Evolutionary conservation across 2,329 filamentous ascomycete species (phyloP).

Genomic region (Talaromyces pinophilus): DNA sequence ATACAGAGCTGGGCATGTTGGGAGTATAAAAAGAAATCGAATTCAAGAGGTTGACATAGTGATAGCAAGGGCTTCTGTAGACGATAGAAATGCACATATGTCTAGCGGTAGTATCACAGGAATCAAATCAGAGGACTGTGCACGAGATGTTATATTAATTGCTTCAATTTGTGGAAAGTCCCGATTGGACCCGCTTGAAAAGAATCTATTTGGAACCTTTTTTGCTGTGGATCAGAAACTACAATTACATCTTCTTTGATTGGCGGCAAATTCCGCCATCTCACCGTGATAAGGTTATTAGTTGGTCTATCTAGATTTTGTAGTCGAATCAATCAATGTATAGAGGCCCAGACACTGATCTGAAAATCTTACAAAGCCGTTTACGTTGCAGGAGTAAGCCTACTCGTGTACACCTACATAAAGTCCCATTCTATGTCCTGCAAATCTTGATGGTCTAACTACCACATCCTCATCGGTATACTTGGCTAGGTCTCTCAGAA

Average conservation of each 20-base stretch:
- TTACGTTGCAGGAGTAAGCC: background rate
- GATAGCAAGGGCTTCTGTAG: background rate
- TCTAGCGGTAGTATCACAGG: no score
- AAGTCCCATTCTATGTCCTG: background rate
- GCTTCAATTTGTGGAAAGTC: slow-evolving; percentile 2
- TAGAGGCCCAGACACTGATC: background rate
- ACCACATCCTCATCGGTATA: background rate
- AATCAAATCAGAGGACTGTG: background rate
- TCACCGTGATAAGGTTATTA: background rate
- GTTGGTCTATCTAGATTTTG: background rate
- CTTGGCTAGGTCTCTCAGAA: background rate
- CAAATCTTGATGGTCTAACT: no score
- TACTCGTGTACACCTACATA: background rate
- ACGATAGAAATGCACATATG: background rate
- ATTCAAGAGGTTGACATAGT: background rate
- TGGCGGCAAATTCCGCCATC: slow-evolving; percentile 1
- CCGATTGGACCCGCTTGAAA: background rate
- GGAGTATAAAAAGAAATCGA: background rate
- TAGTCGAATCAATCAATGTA: background rate
- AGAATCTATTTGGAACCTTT: background rate
- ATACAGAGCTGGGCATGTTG: background rate
- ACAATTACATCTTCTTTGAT: background rate
- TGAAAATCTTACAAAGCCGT: background rate
- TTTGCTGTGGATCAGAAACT: background rate
- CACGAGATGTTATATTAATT: background rate